phyloP scores from a whole-genome alignment of 768 basidiomycete genomes.

The Exsudoporus frostii region DNA sequence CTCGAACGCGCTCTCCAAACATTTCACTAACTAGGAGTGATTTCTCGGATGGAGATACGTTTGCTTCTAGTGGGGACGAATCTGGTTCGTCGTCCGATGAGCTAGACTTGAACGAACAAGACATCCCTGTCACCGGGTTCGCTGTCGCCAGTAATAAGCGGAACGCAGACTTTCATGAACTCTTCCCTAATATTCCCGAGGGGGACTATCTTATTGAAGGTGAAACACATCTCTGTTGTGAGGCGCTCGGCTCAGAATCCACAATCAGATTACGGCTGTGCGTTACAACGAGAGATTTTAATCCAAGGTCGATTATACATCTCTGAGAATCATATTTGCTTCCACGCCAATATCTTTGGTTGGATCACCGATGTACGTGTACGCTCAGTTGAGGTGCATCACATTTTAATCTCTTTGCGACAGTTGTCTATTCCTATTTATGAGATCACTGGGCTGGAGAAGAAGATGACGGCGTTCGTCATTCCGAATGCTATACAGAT shows the following conservation, averaged over 20 bases:
- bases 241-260: neutral
- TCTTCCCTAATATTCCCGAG: conserved; percentile 86
- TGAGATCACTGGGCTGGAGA: conserved; percentile 84
- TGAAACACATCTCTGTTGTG: conserved; percentile 35
- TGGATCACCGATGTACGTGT: conserved; percentile 93
- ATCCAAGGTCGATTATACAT: conserved; percentile 96
- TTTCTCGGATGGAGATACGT: conserved; percentile 28
- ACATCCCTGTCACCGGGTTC: conserved; percentile 93
- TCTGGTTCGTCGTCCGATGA: conserved; percentile 35
- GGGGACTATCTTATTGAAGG: conserved; percentile 99
- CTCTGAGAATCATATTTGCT: conserved; percentile 98
- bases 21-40: conserved; percentile 22
- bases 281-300: conserved; percentile 91
- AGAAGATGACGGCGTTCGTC: conserved; percentile 96
- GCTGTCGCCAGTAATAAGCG: conserved; percentile 94
- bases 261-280: conserved; percentile 89
- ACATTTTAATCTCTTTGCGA: conserved; percentile 7
- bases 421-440: conserved; percentile 86
- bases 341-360: conserved; percentile 98
- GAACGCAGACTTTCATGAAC: conserved; percentile 93
- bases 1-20: conserved; percentile 14
- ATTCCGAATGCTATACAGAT: conserved; percentile 96
- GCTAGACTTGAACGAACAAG: conserved; percentile 43
- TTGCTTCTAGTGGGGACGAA: conserved; percentile 27
- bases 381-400: neutral